phyloP scores from a whole-genome alignment of 2,329 filamentous ascomycete genomes.

The Claviceps cyperi region DNA sequence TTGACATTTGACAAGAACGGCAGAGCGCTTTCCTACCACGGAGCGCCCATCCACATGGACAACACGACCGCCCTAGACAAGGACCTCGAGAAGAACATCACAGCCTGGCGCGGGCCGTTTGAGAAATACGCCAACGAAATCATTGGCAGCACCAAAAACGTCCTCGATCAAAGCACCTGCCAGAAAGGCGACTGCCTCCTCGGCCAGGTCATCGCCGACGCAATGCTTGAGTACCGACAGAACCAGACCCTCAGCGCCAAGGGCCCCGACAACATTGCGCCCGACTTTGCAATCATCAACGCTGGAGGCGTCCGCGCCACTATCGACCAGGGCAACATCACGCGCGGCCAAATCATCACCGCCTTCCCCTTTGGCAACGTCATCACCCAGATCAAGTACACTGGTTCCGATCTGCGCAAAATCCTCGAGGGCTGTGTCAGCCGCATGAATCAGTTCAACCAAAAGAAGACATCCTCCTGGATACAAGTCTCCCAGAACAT shows the following conservation, averaged over 20 bases:
- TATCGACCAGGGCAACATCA: slow-evolving; percentile 46
- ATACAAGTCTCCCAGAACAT: slow-evolving; percentile 46
- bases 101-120: slow-evolving; percentile 45
- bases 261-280: slow-evolving; percentile 15
- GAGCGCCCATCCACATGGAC: slow-evolving; percentile 48
- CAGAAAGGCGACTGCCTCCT: slow-evolving; percentile 42
- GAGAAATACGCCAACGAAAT: slow-evolving; percentile 39
- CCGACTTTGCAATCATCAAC: slow-evolving; percentile 47
- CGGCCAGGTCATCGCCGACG: slow-evolving; percentile 41
- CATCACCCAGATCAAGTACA: slow-evolving; percentile 40
- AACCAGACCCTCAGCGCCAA: slow-evolving; percentile 24
- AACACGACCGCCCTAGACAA: slow-evolving; percentile 44
- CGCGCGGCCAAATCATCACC: slow-evolving; percentile 47
- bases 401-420: slow-evolving; percentile 39
- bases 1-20: slow-evolving; percentile 47
- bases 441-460: slow-evolving; percentile 38
- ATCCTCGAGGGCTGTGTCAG: slow-evolving; percentile 45
- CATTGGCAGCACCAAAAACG: slow-evolving; percentile 26
- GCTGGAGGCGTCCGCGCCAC: slow-evolving; percentile 49
- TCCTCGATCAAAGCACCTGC: slow-evolving; percentile 45
- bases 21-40: slow-evolving; percentile 47
- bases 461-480: slow-evolving; percentile 38
- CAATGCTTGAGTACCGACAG: slow-evolving; percentile 45
- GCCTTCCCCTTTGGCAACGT: slow-evolving; percentile 53
- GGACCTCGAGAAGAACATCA: slow-evolving; percentile 41